These are phyloP conservation scores for Mycena haematopus DNA, from an alignment of 768 basidiomycete species.

Conservation along the genomic window DNA sequence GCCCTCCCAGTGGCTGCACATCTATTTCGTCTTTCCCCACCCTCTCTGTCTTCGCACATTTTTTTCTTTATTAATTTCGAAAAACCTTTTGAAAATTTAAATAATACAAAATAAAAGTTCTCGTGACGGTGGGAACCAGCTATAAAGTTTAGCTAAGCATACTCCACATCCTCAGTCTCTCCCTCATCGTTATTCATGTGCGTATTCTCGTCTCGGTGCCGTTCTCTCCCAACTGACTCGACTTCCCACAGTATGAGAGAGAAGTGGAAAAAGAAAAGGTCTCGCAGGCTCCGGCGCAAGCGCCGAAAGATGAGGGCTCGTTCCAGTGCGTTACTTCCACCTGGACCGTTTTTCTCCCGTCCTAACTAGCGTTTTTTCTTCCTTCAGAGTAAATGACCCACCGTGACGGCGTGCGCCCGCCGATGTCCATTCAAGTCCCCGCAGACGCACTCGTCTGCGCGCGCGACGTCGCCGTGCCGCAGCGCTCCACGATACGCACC, in stretches of 20 bases:
- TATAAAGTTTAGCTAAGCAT: too few species aligned
- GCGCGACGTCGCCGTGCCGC: conserved; percentile 24
- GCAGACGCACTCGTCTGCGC: conserved; percentile 25
- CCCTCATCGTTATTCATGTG: conserved; percentile 7
- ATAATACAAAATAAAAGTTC: too few species aligned
- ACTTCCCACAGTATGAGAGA: conserved; percentile 75
- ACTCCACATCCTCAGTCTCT: conserved; percentile 1
- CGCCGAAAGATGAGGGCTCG: conserved; percentile 96
- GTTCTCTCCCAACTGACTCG: conserved; percentile 2
- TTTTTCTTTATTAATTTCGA: too few species aligned
- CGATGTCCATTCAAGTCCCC: conserved; percentile 24
- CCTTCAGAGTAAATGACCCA: conserved; percentile 27
- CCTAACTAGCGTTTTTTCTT: neutral
- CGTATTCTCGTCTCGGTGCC: conserved; percentile 2
- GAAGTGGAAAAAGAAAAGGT: conserved; percentile 97
- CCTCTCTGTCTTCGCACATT: too few species aligned
- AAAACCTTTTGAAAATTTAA: too few species aligned
- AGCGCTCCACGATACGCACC: conserved; percentile 10
- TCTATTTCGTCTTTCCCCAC: too few species aligned
- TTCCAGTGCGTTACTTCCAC: conserved; percentile 70
- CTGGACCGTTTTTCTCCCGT: neutral
- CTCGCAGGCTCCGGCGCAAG: conserved; percentile 90
- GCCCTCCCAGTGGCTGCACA: too few species aligned
- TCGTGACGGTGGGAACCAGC: too few species aligned
- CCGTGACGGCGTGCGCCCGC: conserved; percentile 19